These are phyloP conservation scores for Hypoxylon sp. DNA, from an alignment of 2,329 filamentous ascomycete genomes.

Conservation along the genomic window DNA sequence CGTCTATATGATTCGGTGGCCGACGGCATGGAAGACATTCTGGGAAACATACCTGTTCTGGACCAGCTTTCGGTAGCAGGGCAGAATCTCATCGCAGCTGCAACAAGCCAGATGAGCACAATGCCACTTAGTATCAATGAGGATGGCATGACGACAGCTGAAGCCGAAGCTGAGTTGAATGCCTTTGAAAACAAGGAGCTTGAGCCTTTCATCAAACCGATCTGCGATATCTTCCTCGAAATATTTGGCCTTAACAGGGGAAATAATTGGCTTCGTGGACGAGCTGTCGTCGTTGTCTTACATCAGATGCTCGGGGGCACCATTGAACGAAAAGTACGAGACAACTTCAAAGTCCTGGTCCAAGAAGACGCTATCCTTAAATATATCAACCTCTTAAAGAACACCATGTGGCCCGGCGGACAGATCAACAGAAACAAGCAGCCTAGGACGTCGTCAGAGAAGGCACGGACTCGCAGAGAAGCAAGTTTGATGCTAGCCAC, in stretches of 20 bases:
- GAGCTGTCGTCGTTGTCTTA: slow-evolving; percentile 94
- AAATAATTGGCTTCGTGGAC: slow-evolving; percentile 96
- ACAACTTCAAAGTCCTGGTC: slow-evolving; percentile 80
- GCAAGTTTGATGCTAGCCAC: slow-evolving; percentile 91
- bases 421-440: slow-evolving; percentile 64
- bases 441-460: slow-evolving; percentile 78
- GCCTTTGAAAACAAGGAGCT: slow-evolving; percentile 92
- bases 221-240: slow-evolving; percentile 97
- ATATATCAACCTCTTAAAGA: slow-evolving; percentile 81
- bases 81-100: slow-evolving; percentile 88
- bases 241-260: slow-evolving; percentile 94
- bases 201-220: slow-evolving; percentile 97
- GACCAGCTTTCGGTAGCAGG: slow-evolving; percentile 94
- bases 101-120: slow-evolving; percentile 73
- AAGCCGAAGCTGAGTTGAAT: slow-evolving; percentile 93
- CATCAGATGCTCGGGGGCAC: slow-evolving; percentile 96
- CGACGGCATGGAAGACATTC: slow-evolving; percentile 97
- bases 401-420: slow-evolving; percentile 86
- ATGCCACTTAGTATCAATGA: slow-evolving; percentile 68
- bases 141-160: slow-evolving; percentile 69
- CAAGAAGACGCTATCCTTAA: slow-evolving; percentile 84
- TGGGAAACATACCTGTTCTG: slow-evolving; percentile 94
- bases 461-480: slow-evolving; percentile 84
- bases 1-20: slow-evolving; percentile 96
- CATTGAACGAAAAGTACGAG: slow-evolving; percentile 94